Evolutionary conservation across 1,284 basidiomycete species (phyloP).

Genomic region (Ceratobasidium sp.): DNA sequence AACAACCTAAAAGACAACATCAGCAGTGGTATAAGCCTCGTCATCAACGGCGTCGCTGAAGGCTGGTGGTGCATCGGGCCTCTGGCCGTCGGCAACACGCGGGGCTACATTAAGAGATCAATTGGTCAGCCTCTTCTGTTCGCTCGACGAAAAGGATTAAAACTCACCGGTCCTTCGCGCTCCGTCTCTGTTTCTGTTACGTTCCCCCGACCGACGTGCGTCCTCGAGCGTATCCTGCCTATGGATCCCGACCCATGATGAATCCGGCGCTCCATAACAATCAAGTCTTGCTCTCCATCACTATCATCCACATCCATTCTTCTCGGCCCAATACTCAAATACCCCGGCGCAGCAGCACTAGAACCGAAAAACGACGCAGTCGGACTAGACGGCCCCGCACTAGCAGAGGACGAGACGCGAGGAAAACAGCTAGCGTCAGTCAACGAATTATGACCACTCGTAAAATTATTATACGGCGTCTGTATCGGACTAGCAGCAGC

Average conservation of each 20-base stretch:
- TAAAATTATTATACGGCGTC: neutral
- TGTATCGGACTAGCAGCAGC: neutral
- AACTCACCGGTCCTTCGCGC: conserved; percentile 43
- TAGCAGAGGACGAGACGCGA: neutral
- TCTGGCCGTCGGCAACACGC: conserved; percentile 47
- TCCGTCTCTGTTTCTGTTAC: conserved; percentile 48
- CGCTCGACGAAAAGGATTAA: conserved; percentile 9
- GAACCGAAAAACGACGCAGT: conserved; percentile 14
- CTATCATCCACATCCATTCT: conserved; percentile 15
- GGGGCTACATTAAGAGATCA: conserved; percentile 2
- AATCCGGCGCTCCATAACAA: conserved; percentile 25
- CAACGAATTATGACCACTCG: neutral
- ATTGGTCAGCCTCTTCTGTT: conserved; percentile 15
- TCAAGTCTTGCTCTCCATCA: conserved; percentile 34
- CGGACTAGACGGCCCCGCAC: neutral
- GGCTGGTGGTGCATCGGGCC: conserved; percentile 41
- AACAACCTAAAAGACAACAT: conserved; percentile 42
- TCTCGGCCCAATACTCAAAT: neutral
- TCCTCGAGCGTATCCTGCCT: conserved; percentile 18
- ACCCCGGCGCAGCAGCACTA: neutral
- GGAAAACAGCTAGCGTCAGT: neutral
- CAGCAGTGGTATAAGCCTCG: conserved; percentile 39
- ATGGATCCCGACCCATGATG: conserved; percentile 28
- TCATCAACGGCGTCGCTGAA: conserved; percentile 28
- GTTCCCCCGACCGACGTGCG: conserved; percentile 20